Base-by-base conservation (phyloP, 495 filamentous ascomycete species). In the Emericellopsis terricola region DNA sequence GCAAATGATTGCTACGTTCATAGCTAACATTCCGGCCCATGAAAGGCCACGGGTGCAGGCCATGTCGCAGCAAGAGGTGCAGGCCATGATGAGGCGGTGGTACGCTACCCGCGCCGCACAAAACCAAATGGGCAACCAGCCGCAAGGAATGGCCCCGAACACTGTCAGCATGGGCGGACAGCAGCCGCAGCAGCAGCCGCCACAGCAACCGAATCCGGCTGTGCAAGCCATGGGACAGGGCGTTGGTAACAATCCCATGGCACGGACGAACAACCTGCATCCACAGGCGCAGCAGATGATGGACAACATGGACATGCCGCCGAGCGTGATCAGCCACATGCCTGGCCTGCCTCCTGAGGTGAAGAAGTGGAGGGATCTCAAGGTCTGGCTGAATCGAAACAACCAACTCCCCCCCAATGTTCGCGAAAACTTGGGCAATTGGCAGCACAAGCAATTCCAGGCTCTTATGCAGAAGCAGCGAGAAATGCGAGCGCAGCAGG, bases 301-400 rank as follows among this genome's bases (percentile, higher is more conserved):
- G 50, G 52, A 59, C 34, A 52, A 40, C 23, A 55, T 59, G 50
- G 50, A 57, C 10, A 30, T 63, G 0, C 51, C 55, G 1, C 31
- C 31, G 0, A 34, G 21, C 3, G 26, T 62, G 2, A 8, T 62
- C 0, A 31, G 38, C 1, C 39, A 51, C 8, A 16, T 58, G 6
- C 36, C 31, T 7, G 3, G n/a, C 10, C 15, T 75, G 0, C 75
- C 79, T 2, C 64, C 64, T 11, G 52, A 74, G 2, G 51, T 78
- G 13, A 77, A 71, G 46, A 76, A 71, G 36, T 91, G 81, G 81
- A 65, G 62, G 18, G 69, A 78, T 32, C 55, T 91, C 0, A 85
- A 81, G 48, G 52, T 69, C 27, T 79, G 66, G 61, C 54, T 69
- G 1, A 32, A 40, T 1, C 46, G 59, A 29, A 75, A 73, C 42